Base-by-base conservation (phyloP, 305 asterid species). In the Fraxinus nigra region DNA sequence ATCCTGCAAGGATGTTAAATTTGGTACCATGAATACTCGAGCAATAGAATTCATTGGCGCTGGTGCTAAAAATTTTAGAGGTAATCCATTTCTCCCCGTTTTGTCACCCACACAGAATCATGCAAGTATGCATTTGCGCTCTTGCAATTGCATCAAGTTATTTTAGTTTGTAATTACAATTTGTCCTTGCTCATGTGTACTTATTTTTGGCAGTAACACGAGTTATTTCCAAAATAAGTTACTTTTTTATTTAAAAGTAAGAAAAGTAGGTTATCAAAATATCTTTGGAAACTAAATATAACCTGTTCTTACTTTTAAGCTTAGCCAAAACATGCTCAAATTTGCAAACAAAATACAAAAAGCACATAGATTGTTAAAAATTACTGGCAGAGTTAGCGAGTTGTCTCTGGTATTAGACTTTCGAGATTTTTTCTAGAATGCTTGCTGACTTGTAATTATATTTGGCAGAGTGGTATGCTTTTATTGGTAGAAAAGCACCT, bases 11-110 rank as follows among this genome's bases (percentile, higher is more conserved):
- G 98, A 97, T 4, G 98, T 97, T 28, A 97, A 97, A 84, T 97
- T 97, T 78, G 98, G 99, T 80, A 90, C 98, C 75, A 93, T 93
- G 98, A 97, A 97, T 83, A 91, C 97, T 75, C 95, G 97, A 84
- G 98, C 97, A n/a, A 95, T 97, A 61, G 99, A 97, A 77, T 97
- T 95, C 86, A 90, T 97, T 40, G 99, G 99, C 61, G 97, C 95
- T 81, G 98, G 99, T 81, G 99, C 99, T 80, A 92, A 89, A 86
- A 91, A 80, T 87, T 95, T 97, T 79, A 84, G 87, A 83, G 99
- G 99, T 95, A 77, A 83, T 82, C 48, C 65, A 22, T 48, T 72
- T 82, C 51, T 20, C 65, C 77, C 3, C 4, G 54, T 72, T 67
- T 67, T 54, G 40, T 74, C 13, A 3, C 46, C 24, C 72, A 54